Evolutionary conservation across 2,329 filamentous ascomycete genomes (phyloP).

Genomic region (Chaetomium sp.): DNA sequence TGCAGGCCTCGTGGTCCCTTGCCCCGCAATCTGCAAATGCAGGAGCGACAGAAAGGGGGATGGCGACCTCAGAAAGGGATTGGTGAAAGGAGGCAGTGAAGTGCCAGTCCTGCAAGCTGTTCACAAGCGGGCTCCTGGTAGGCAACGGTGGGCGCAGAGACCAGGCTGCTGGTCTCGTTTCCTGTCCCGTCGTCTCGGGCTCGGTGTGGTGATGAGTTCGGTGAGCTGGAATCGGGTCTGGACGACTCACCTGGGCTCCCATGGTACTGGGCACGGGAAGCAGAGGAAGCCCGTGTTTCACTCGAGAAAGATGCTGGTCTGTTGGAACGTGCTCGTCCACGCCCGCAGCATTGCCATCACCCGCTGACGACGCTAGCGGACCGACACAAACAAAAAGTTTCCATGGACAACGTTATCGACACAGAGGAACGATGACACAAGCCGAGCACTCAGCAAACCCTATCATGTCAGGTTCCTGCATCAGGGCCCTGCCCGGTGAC

Average conservation of each 20-base stretch:
- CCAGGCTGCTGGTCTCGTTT: background rate
- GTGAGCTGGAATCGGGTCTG: background rate
- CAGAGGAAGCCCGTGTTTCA: background rate
- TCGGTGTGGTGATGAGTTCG: conserved; percentile 9
- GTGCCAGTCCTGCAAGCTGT: background rate
- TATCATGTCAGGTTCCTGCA: conserved; percentile 13
- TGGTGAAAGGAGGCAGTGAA: background rate
- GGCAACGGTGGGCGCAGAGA: background rate
- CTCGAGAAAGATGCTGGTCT: background rate
- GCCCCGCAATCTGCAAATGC: conserved; percentile 25
- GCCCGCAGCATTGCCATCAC: background rate
- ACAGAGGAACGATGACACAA: background rate
- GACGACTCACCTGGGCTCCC: background rate
- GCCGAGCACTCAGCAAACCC: background rate
- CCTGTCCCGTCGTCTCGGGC: background rate
- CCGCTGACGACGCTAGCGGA: conserved; percentile 5
- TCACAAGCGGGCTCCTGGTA: background rate
- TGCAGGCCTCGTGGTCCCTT: conserved; percentile 13
- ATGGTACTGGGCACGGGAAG: conserved; percentile 20
- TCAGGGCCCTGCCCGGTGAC: conserved; percentile 8
- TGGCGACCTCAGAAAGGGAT: background rate
- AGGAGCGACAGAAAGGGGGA: conserved; percentile 20
- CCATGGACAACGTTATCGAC: background rate
- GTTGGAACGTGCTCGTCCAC: background rate
- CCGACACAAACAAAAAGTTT: conserved; percentile 4